Conservation (phyloP, 192 early-diverging fungal genomes). For the Mycoemilia scoparia region DNA sequence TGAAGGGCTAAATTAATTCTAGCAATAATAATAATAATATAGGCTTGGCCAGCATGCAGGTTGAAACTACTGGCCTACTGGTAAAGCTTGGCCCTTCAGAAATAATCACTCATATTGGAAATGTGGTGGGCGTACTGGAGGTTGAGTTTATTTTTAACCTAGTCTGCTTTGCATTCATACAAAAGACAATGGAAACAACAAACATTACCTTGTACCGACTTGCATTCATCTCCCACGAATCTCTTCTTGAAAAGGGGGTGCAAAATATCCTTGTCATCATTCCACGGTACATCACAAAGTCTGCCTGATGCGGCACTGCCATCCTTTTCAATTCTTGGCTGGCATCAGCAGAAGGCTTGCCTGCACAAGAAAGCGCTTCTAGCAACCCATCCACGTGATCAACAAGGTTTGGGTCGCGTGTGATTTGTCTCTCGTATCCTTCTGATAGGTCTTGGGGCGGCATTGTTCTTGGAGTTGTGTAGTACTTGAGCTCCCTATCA, state of each 20-base stretch:
- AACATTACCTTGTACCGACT: too few species aligned
- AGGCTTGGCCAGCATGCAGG: too few species aligned
- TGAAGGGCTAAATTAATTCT: too few species aligned
- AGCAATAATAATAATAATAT: too few species aligned
- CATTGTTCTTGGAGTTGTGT: slow-evolving; percentile 3
- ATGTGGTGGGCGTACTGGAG: too few species aligned
- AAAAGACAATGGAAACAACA: too few species aligned
- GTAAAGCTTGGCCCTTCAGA: too few species aligned
- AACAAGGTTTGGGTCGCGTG: slow-evolving; percentile 32
- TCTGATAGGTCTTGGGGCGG: slow-evolving; percentile 32
- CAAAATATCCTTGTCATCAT: slow-evolving; percentile 74
- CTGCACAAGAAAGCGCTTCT: slow-evolving; percentile 38
- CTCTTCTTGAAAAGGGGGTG: slow-evolving; percentile 56
- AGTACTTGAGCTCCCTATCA: slow-evolving; percentile 21
- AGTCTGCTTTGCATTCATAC: slow-evolving; percentile 2
- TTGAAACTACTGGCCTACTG: too few species aligned
- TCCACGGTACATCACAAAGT: slow-evolving; percentile 62
- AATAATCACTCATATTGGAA: too few species aligned
- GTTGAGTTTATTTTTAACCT: too few species aligned
- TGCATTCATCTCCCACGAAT: slow-evolving; percentile 67
- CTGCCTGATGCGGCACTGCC: slow-evolving; percentile 9
- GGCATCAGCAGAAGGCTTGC: too few species aligned
- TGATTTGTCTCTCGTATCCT: slow-evolving; percentile 51
- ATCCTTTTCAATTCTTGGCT: background rate
- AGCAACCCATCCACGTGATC: slow-evolving; percentile 77